Conservation (phyloP, 495 filamentous ascomycete species). For the Zalerion maritima region DNA sequence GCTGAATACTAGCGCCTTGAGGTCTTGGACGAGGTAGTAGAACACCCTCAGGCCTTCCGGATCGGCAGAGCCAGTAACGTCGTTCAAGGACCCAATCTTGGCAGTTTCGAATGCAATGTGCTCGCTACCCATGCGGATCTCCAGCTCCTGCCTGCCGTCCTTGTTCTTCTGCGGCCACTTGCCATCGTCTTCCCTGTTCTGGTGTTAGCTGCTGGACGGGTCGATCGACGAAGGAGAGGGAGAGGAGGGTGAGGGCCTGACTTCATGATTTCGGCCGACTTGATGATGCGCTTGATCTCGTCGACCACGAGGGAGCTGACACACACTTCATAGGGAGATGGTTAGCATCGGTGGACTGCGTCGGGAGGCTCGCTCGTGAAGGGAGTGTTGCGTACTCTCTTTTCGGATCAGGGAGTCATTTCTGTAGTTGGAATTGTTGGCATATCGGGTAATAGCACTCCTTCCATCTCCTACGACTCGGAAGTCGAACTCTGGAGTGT, state of each 20-base stretch:
- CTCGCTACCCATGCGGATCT: constrained; percentile 86
- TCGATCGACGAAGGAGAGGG: constrained; percentile 1
- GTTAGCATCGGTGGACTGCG: constrained; percentile 1
- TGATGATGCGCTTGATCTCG: constrained; percentile 94
- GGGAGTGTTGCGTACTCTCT: constrained; percentile 61
- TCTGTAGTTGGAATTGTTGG: constrained; percentile 98
- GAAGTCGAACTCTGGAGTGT: constrained; percentile 78
- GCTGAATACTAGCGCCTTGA: constrained; percentile 94
- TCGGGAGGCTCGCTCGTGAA: not conserved
- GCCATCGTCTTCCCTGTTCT: constrained; percentile 80
- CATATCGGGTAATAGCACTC: constrained; percentile 88
- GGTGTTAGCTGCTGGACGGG: constrained; percentile 12
- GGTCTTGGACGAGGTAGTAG: constrained; percentile 96
- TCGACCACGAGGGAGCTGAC: constrained; percentile 84
- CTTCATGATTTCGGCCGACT: constrained; percentile 98
- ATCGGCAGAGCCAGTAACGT: constrained; percentile 90
- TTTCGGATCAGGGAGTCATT: constrained; percentile 98
- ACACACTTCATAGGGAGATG: constrained; percentile 55
- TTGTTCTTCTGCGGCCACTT: constrained; percentile 99
- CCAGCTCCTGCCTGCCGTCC: constrained; percentile 92
- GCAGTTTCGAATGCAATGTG: constrained; percentile 99
- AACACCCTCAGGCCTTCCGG: constrained; percentile 97
- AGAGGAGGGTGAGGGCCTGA: constrained; percentile 24
- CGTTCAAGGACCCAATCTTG: constrained; percentile 93
- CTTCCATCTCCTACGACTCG: constrained; percentile 85